Conservation (phyloP, 2,329 filamentous ascomycete species). For the Tolypocladium tropicale region DNA sequence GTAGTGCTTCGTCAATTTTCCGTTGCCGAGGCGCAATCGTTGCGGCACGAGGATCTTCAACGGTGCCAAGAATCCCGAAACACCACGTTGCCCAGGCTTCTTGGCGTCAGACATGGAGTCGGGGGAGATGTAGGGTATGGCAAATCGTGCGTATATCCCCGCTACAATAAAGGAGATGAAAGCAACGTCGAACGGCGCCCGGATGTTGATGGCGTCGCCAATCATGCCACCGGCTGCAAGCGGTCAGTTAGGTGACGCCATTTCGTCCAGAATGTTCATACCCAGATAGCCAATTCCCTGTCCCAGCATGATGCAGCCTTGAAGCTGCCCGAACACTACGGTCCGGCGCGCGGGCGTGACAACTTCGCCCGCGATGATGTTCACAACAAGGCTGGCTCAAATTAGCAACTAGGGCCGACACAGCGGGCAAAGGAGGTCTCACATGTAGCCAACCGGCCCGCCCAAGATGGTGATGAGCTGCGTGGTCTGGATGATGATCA, state of each 20-base stretch:
- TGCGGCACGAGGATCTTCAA: slow-evolving; percentile 51
- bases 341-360: slow-evolving; percentile 51
- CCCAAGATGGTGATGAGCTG: slow-evolving; percentile 60
- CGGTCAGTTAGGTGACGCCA: not conserved
- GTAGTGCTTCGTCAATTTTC: slow-evolving; percentile 42
- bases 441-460: slow-evolving; percentile 58
- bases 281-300: slow-evolving; percentile 52
- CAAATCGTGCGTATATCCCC: slow-evolving; percentile 28
- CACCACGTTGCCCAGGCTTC: slow-evolving; percentile 17
- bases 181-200: slow-evolving; percentile 54
- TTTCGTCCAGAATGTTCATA: slow-evolving; percentile 16
- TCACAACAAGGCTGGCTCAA: slow-evolving; percentile 42
- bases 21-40: slow-evolving; percentile 38
- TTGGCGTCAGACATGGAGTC: slow-evolving; percentile 23
- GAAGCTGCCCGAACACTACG: slow-evolving; percentile 52
- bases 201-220: slow-evolving; percentile 52
- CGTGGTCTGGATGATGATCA: slow-evolving; percentile 55
- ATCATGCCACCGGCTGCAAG: slow-evolving; percentile 48
- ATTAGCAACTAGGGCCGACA: not conserved
- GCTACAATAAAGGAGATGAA: slow-evolving; percentile 43
- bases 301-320: slow-evolving; percentile 58
- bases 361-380: slow-evolving; percentile 57
- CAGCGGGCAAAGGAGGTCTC: slow-evolving; percentile 3
- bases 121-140: slow-evolving; percentile 40
- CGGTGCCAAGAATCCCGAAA: slow-evolving; percentile 51